phyloP scores from a whole-genome alignment of 208 protist genomes.

The Leishmania martiniquensis region DNA sequence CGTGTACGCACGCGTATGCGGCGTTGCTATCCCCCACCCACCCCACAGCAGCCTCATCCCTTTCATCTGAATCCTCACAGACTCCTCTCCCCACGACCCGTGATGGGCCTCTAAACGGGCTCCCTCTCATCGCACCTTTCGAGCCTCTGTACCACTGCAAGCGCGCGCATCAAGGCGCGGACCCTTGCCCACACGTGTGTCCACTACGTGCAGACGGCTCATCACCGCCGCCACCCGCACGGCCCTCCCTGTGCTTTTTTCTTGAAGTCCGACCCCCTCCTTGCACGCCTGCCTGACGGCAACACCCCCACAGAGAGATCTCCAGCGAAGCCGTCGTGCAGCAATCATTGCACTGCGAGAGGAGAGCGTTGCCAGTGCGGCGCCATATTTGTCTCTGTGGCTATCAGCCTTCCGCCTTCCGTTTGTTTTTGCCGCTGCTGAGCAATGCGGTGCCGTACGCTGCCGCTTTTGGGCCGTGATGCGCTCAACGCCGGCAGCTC shows the following conservation, averaged over 20 bases:
- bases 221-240: not conserved
- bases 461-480: constrained; percentile 44
- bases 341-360: not conserved
- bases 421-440: not conserved
- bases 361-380: not conserved
- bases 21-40: no score
- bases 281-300: not conserved
- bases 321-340: not conserved
- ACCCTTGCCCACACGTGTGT: not conserved
- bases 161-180: not conserved
- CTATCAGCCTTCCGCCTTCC: not conserved
- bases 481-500: constrained; percentile 83
- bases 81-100: not conserved
- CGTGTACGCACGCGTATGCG: no score
- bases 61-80: not conserved
- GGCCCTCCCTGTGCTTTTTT: not conserved
- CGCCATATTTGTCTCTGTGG: not conserved
- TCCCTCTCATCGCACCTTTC: not conserved
- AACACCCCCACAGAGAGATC: not conserved
- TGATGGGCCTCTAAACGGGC: not conserved
- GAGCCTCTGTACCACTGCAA: not conserved
- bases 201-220: not conserved
- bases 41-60: no score
- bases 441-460: constrained; percentile 22
- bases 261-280: not conserved